phyloP scores from a whole-genome alignment of 1,284 basidiomycete genomes.

The Takashimella koratensis region DNA sequence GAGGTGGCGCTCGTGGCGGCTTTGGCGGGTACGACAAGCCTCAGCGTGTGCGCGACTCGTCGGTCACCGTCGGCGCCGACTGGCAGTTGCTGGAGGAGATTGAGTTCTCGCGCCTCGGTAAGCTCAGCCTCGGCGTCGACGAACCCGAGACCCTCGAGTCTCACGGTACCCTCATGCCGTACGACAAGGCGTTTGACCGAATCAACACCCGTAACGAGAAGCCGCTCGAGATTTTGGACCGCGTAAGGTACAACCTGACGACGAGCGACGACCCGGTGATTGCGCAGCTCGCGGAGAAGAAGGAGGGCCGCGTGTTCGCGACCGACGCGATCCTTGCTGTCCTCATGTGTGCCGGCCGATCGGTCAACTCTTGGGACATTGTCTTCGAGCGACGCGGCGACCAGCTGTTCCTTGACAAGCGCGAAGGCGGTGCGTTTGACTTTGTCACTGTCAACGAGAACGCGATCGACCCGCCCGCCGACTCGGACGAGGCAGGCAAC shows the following conservation, averaged over 20 bases:
- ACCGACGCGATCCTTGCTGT: conserved; percentile 95
- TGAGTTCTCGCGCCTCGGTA: conserved; percentile 88
- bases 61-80: conserved; percentile 83
- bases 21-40: conserved; percentile 95
- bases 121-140: conserved; percentile 88
- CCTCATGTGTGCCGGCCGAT: conserved; percentile 92
- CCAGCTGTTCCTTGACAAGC: conserved; percentile 95
- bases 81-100: conserved; percentile 97
- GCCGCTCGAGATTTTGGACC: conserved; percentile 85
- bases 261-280: conserved; percentile 97
- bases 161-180: conserved; percentile 86
- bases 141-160: conserved; percentile 79
- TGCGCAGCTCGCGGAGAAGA: conserved; percentile 74
- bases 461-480: conserved; percentile 89
- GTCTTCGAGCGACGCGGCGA: conserved; percentile 90
- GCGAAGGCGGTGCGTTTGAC: conserved; percentile 94
- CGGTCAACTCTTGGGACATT: conserved; percentile 99
- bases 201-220: conserved; percentile 89
- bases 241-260: conserved; percentile 95
- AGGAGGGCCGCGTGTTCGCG: conserved; percentile 80
- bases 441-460: conserved; percentile 99
- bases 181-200: conserved; percentile 94
- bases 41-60: conserved; percentile 87
- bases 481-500: conserved; percentile 63
- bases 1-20: conserved; percentile 67